A percentile compares a stretch with the other conserved stretches of the same genome.
Evolutionary conservation across 2,329 filamentous ascomycete species (phyloP).

Genomic region (Paecilomyces dactylethromorphus): DNA sequence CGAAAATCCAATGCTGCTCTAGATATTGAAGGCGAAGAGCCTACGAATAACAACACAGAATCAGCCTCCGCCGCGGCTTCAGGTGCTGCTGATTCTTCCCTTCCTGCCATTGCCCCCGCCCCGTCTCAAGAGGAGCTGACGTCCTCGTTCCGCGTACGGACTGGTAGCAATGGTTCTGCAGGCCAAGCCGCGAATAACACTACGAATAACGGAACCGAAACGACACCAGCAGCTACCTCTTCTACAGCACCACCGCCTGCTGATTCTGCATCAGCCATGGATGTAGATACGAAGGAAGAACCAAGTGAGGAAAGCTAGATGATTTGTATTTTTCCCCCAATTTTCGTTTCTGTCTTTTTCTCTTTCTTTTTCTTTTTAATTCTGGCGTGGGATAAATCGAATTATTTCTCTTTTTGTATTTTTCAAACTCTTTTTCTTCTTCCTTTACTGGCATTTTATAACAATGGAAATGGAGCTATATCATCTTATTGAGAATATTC

Average conservation of each 20-base stretch:
- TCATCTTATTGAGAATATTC: not conserved
- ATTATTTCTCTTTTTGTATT: constrained; percentile 1
- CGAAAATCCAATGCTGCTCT: constrained; percentile 29
- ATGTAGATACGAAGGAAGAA: constrained; percentile 20
- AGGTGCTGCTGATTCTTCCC: constrained; percentile 10
- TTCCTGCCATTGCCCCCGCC: constrained; percentile 29
- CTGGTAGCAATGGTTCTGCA: constrained; percentile 19
- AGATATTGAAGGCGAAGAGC: constrained; percentile 18
- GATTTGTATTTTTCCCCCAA: constrained; percentile 5
- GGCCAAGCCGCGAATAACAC: not conserved
- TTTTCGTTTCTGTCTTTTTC: constrained; percentile 6
- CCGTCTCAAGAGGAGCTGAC: constrained; percentile 31
- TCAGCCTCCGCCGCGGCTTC: constrained; percentile 12
- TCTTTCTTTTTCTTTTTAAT: not conserved
- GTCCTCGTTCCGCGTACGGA: constrained; percentile 30
- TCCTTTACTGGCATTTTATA: not conserved
- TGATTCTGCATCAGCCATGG: constrained; percentile 31
- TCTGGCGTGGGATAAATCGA: not conserved
- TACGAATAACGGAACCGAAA: constrained; percentile 1
- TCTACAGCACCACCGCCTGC: constrained; percentile 10
- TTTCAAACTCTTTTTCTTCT: constrained; percentile 3
- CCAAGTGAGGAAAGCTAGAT: constrained; percentile 23
- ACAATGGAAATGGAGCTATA: not conserved
- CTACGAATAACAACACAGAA: constrained; percentile 9
- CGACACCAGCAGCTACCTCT: constrained; percentile 9